Conservation (phyloP, 2,329 filamentous ascomycete genomes). For the Fusarium marasasianum region DNA sequence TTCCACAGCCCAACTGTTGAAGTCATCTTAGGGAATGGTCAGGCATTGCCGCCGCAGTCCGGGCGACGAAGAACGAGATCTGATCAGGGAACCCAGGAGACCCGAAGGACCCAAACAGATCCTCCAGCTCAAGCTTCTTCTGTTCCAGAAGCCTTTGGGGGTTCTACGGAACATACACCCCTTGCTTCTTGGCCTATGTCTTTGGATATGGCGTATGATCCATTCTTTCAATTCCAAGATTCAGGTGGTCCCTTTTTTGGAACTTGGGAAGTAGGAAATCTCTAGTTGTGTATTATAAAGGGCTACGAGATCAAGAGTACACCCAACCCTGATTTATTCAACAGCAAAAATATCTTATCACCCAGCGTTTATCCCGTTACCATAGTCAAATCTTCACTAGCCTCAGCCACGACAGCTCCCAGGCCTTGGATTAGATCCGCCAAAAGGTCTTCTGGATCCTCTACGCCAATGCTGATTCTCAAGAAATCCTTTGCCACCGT, state of each 20-base stretch:
- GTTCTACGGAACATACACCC: background rate
- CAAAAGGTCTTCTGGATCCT: constrained; percentile 84
- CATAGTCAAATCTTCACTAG: background rate
- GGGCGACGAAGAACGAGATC: background rate
- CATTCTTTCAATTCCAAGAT: background rate
- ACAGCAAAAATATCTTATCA: too few relatives aligned
- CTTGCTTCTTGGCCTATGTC: background rate
- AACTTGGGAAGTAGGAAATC: background rate
- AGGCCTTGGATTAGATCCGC: constrained; percentile 77
- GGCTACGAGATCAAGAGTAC: too few relatives aligned
- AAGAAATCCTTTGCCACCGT: constrained; percentile 76
- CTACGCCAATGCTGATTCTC: constrained; percentile 85
- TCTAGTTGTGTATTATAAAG: background rate
- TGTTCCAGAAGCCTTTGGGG: background rate
- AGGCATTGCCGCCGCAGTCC: background rate
- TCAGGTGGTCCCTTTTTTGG: background rate
- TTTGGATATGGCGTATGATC: background rate
- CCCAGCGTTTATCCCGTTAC: too few relatives aligned
- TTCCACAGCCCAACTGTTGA: background rate
- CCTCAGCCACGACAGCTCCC: constrained; percentile 37
- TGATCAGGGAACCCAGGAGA: background rate
- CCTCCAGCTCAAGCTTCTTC: background rate
- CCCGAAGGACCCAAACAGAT: background rate
- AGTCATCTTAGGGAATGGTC: background rate
- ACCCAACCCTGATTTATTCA: too few relatives aligned